Conservation (phyloP, 495 filamentous ascomycete genomes). For the Neurospora sublineolata region DNA sequence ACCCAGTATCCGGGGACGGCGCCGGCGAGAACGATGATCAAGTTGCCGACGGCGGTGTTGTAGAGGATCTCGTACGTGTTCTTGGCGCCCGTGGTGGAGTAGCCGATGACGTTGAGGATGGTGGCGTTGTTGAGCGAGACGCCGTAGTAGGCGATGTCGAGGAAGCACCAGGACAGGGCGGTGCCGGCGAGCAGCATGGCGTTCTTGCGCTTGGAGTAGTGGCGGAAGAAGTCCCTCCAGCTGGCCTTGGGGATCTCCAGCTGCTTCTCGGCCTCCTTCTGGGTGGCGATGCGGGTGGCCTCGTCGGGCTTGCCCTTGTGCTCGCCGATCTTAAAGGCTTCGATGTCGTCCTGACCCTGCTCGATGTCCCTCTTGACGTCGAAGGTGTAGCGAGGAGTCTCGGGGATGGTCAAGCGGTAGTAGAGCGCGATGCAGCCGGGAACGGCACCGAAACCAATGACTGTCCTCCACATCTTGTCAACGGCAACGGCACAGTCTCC, state of each 20-base stretch:
- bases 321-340: constrained; percentile 49
- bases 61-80: constrained; percentile 54
- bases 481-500: constrained; percentile 58
- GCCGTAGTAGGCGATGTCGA: constrained; percentile 54
- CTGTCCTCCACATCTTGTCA: constrained; percentile 76
- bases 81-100: constrained; percentile 39
- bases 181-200: constrained; percentile 62
- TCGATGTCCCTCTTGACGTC: constrained; percentile 68
- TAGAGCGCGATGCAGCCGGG: constrained; percentile 68
- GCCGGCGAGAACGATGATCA: constrained; percentile 64
- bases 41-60: constrained; percentile 60
- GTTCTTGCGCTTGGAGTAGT: constrained; percentile 58
- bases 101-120: constrained; percentile 58
- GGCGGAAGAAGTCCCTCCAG: constrained; percentile 49
- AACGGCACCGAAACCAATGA: constrained; percentile 72
- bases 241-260: constrained; percentile 52
- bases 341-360: constrained; percentile 54
- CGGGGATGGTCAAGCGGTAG: constrained; percentile 81
- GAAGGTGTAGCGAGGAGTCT: constrained; percentile 64
- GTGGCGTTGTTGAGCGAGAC: constrained; percentile 63
- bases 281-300: constrained; percentile 39
- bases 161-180: constrained; percentile 69
- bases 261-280: constrained; percentile 31
- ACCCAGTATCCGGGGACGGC: constrained; percentile 72
- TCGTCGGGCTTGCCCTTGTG: constrained; percentile 52